phyloP scores from a whole-genome alignment of 2,329 filamentous ascomycete genomes.

The Fusarium chaquense region DNA sequence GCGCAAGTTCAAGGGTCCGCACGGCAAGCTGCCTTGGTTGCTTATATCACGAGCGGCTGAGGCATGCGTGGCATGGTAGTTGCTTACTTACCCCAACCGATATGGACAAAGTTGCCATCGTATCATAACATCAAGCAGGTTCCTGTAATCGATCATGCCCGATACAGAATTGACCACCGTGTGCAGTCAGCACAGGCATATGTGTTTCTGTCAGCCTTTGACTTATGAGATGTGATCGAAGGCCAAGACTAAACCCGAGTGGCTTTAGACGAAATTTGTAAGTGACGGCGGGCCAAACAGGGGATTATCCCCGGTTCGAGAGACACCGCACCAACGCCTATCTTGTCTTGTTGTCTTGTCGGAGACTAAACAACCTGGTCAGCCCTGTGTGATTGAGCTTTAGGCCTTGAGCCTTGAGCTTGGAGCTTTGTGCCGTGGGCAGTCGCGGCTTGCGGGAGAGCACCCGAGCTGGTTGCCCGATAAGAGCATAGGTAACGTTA shows the following conservation, averaged over 20 bases:
- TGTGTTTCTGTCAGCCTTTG: constrained; percentile 18
- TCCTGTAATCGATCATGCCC: constrained; percentile 4
- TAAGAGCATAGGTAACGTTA: neutral
- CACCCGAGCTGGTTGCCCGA: constrained; percentile 25
- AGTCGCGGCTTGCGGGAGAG: constrained; percentile 8
- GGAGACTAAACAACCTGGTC: constrained; percentile 15
- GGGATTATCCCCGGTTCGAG: constrained; percentile 8
- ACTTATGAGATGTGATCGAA: neutral
- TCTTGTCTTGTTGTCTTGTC: constrained; percentile 9
- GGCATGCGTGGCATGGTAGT: constrained; percentile 14
- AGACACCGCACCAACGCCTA: neutral
- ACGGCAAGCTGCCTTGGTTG: constrained; percentile 12
- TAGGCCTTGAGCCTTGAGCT: neutral
- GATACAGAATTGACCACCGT: neutral
- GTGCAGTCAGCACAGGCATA: constrained; percentile 10
- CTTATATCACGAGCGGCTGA: constrained; percentile 1
- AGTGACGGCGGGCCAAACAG: constrained; percentile 3
- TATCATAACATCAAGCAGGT: constrained; percentile 3
- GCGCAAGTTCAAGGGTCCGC: constrained; percentile 11
- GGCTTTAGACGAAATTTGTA: neutral
- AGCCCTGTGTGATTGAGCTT: constrained; percentile 22
- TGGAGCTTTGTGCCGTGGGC: neutral
- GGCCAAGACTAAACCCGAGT: neutral
- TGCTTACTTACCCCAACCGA: constrained; percentile 20
- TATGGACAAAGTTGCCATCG: neutral